Conservation (phyloP, 306 rosid genomes). For the Ormosia semicastrata region DNA sequence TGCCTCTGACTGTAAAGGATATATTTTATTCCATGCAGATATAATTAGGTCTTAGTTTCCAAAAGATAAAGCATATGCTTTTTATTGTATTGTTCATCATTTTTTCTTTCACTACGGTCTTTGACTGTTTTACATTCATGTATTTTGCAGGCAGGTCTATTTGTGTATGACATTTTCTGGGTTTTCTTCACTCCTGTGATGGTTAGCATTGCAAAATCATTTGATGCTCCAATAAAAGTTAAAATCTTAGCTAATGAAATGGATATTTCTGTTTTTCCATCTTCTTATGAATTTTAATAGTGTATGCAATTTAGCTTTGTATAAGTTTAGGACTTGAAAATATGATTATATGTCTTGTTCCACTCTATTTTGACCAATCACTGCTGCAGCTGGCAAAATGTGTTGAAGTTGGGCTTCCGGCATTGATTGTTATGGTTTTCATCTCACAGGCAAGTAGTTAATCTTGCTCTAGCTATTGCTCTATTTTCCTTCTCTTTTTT, state of each 20-base stretch:
- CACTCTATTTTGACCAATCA: background rate
- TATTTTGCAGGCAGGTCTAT: constrained; percentile 81
- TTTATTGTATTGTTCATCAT: background rate
- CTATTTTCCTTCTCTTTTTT: no score
- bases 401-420: constrained; percentile 82
- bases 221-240: constrained; percentile 99
- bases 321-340: background rate
- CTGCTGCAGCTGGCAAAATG: constrained; percentile 62
- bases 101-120: background rate
- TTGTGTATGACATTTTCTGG: constrained; percentile 98
- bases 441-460: constrained; percentile 67
- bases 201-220: constrained; percentile 99
- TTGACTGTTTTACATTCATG: constrained; percentile 21
- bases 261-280: background rate
- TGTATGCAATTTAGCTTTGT: background rate
- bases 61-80: background rate
- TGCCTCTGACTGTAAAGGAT: background rate
- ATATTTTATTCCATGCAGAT: background rate
- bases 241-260: constrained; percentile 25
- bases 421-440: constrained; percentile 61
- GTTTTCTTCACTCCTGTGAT: constrained; percentile 99
- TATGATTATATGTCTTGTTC: background rate
- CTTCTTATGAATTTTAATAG: constrained; percentile 1
- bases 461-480: background rate
- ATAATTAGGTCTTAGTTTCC: background rate